Evolutionary conservation across 2,329 filamentous ascomycete species (phyloP), one percentile per base, ranked within the genome.

Genomic region (Neurospora crassa): DNA sequence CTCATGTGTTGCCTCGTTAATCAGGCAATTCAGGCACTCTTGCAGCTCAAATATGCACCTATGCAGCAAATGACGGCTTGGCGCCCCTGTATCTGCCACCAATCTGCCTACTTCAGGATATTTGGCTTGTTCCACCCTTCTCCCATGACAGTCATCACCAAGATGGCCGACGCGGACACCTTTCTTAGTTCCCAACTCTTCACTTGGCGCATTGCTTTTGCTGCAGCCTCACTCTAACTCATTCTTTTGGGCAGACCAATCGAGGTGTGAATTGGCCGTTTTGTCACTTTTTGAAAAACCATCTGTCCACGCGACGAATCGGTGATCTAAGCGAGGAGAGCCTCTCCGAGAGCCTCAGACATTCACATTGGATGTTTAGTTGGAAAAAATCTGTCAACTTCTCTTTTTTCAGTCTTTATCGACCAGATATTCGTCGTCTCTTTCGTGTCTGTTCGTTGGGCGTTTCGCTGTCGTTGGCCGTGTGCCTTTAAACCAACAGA

Each of bases 31-130:
- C 14, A 77, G 76, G 76, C 76, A 78, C 16, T 45, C 47, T 7
- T 74, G 75, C 76, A 75, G 71, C 70, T 71, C 42, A 42, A 24
- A 75, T 68, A 77, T 75, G 76, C 74, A 71, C 59, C 14, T 69
- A 75, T 75, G 68, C 67, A 59, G 37, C 67, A 72, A 70, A 7
- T 70, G 73, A 42, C 70, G 70, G 47, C 75, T 76, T 77, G 76
- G 76, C 76, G 47, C 71, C 71, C 72, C 73, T 72, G 53, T 77
- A 75, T 29, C 29, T 59, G 40, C 67, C 24, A 34, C 24, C 53
- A 63, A 63, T 63, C 24, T 34, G 14, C 53, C 53, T 34, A 34
- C 53, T 63, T 7, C 14, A 24, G 53, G 53, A 63, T 34, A 34
- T 63, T 34, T 16, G 24, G 53, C 53, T 63, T 29, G 29, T 29